Evolutionary conservation across 1,284 basidiomycete species (phyloP), one percentile per base, ranked within the genome.

Genomic region (Boletus albobrunnescens): DNA sequence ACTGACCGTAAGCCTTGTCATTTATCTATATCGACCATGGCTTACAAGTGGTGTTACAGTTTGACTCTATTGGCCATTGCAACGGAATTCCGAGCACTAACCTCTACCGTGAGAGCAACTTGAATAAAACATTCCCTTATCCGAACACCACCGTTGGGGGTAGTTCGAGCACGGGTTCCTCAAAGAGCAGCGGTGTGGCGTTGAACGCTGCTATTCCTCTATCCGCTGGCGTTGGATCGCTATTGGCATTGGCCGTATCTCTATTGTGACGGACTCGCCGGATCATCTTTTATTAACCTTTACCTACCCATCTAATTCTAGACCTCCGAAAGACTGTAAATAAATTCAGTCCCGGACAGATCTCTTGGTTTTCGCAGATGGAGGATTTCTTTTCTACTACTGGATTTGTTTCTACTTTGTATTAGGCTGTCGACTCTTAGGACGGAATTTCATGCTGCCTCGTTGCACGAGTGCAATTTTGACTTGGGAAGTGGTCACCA

Each of bases 11-110:
- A 56, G 74, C 60, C 22, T 42, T 20, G 8, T 22, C 19, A 19
- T 23, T 8, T 3, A n/a, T 36, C 13, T 16, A 17, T 33, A 17
- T 33, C 9, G 16, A 33, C 11, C 10, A 2, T 14, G 13, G 14
- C 31, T 35, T 2, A 30, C 6, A 11, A 10, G 3, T 44, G 16
- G 22, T 17, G 36, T 36, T 16, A 12, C 53, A 85, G 82, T 71
- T 88, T 47, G 65, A 80, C 62, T 68, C 84, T n/a, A 80, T 87
- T 52, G 84, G 84, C 13, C 56, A 75, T 52, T 87, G 86, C 69
- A 66, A 70, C 53, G 71, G 70, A 16, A 77, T 79, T 46, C 77
- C 79, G 3, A 54, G 68, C 17, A 65, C 68, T 23, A 72, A 85
- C 60, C 63, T 87, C 47, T 88, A 87, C 63, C 68, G 75, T 17